These are phyloP conservation scores for Ulmus americana DNA, from an alignment of 331 rosid species.

Conservation along the genomic window DNA sequence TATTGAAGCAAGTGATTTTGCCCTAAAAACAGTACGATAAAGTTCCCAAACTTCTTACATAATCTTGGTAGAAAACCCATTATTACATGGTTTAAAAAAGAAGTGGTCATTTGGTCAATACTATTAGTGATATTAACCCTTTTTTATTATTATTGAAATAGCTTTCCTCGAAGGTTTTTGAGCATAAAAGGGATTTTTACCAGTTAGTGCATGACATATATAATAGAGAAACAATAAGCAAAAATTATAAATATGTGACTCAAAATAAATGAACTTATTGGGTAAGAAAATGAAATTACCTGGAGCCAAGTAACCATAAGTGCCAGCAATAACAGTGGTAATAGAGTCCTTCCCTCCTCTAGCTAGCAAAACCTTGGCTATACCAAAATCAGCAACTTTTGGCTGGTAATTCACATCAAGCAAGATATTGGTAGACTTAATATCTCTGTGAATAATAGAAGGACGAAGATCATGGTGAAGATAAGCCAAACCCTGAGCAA, in stretches of 20 bases:
- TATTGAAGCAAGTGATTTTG: too few relatives aligned
- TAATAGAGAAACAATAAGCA: too few relatives aligned
- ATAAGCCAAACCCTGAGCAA: conserved; percentile 89
- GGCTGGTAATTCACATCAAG: conserved; percentile 78
- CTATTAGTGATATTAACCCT: too few relatives aligned
- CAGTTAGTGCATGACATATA: too few relatives aligned
- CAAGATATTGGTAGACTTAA: conserved; percentile 78
- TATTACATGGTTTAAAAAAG: too few relatives aligned
- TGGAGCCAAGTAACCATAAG: conserved; percentile 89
- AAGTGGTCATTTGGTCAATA: too few relatives aligned
- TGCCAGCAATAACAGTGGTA: conserved; percentile 78
- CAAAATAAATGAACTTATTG: not conserved
- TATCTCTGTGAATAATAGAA: conserved; percentile 82
- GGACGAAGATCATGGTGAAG: conserved; percentile 85
- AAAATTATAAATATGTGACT: not conserved
- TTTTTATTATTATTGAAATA: too few relatives aligned
- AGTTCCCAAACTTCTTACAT: too few relatives aligned
- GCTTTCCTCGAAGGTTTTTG: too few relatives aligned
- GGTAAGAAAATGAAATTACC: conserved; percentile 38
- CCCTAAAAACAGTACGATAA: too few relatives aligned
- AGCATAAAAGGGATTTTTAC: too few relatives aligned
- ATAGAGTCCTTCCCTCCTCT: conserved; percentile 77
- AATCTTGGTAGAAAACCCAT: too few relatives aligned
- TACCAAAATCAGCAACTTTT: conserved; percentile 92
- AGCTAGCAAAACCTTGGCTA: conserved; percentile 93